Evolutionary conservation across 768 basidiomycete species (phyloP).

Genomic region (Cystofilobasidium macerans): DNA sequence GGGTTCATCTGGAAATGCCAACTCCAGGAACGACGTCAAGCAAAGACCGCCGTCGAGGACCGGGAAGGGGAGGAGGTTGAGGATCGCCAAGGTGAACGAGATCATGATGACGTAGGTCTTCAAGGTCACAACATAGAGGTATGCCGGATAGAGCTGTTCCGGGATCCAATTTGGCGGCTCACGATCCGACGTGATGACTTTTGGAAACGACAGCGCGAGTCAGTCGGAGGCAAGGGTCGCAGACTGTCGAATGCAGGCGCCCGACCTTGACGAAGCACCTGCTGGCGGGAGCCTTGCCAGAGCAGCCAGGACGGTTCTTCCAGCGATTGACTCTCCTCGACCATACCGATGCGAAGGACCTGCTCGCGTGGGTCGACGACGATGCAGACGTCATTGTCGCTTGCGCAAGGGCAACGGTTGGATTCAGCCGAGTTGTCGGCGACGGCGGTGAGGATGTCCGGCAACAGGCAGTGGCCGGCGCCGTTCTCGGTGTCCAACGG

Average conservation of each 20-base stretch:
- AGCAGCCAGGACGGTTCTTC: conserved; percentile 4
- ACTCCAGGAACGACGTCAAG: conserved; percentile 12
- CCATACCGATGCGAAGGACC: conserved; percentile 8
- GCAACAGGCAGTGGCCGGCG: neutral
- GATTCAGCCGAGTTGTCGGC: neutral
- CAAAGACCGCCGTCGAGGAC: conserved; percentile 21
- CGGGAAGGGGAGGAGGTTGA: conserved; percentile 19
- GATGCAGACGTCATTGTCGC: conserved; percentile 5
- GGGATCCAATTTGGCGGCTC: neutral
- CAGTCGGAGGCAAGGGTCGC: neutral
- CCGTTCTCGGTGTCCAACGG: neutral
- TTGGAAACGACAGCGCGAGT: neutral
- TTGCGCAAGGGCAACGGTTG: neutral
- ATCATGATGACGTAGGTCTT: conserved; percentile 17
- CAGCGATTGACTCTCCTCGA: neutral
- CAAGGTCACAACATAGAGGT: neutral
- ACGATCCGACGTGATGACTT: conserved; percentile 8
- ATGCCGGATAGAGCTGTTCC: neutral
- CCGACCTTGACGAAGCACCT: conserved; percentile 3
- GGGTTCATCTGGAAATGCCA: neutral
- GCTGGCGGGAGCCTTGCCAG: conserved; percentile 14
- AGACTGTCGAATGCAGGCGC: neutral
- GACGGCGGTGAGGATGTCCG: conserved; percentile 5
- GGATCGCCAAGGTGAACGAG: conserved; percentile 20
- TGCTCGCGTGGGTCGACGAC: neutral